A percentile compares a stretch with the other conserved stretches of the same genome.
These are phyloP conservation scores for Parietichytrium sp. DNA, from an alignment of 108 stramenopile genomes.

Conservation along the genomic window DNA sequence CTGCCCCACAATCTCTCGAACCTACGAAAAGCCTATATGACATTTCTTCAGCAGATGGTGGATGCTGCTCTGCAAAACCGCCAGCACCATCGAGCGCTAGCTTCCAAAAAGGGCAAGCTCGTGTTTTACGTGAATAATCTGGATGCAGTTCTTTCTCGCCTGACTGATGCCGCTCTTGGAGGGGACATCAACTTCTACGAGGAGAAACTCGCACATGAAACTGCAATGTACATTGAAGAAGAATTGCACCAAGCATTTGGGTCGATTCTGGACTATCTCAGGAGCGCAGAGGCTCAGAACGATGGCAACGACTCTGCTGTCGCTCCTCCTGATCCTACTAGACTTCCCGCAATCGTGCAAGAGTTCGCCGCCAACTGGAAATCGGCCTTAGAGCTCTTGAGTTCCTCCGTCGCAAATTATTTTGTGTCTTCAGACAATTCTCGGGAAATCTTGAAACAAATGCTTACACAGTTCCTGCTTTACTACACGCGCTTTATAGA, in stretches of 20 bases:
- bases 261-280: constrained; percentile 91
- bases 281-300: constrained; percentile 75
- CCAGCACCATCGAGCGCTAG: constrained; percentile 78
- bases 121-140: constrained; percentile 96
- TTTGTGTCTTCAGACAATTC: not conserved
- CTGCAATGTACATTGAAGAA: constrained; percentile 95
- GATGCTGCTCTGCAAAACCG: constrained; percentile 51
- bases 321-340: not conserved
- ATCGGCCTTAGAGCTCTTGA: not conserved
- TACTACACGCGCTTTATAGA: constrained; percentile 18
- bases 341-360: not conserved
- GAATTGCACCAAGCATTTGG: constrained; percentile 80
- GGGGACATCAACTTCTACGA: constrained; percentile 80
- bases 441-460: constrained; percentile 8
- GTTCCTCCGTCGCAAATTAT: not conserved
- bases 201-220: constrained; percentile 77
- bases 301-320: not conserved
- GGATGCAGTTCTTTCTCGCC: constrained; percentile 74
- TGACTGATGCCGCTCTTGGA: constrained; percentile 87
- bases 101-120: constrained; percentile 74
- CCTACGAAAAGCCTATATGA: constrained; percentile 71
- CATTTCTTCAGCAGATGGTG: not conserved
- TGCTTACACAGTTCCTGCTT: constrained; percentile 12
- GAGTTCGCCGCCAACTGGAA: constrained; percentile 4
- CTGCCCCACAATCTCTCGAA: constrained; percentile 49